Conservation (phyloP, 2,329 filamentous ascomycete genomes). For the Venturia effusa region DNA sequence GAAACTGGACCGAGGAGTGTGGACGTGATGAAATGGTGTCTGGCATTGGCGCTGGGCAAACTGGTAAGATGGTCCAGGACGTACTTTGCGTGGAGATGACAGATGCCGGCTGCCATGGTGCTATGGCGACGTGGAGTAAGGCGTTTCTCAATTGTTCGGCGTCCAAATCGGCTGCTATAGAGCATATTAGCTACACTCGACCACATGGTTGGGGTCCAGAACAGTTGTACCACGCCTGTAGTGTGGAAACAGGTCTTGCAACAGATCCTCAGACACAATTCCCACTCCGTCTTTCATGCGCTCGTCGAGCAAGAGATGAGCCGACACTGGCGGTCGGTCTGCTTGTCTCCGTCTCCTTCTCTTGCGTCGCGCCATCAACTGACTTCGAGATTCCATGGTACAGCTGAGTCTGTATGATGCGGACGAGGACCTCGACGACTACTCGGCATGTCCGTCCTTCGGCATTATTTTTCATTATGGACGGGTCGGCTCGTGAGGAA, state of each 20-base stretch:
- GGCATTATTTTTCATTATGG: background rate
- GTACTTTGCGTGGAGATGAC: constrained; percentile 44
- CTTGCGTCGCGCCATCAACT: constrained; percentile 10
- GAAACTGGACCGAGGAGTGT: constrained; percentile 70
- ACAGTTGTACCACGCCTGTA: constrained; percentile 17
- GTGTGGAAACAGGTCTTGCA: constrained; percentile 64
- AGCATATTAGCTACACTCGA: background rate
- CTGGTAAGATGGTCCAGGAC: constrained; percentile 77
- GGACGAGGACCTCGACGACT: background rate
- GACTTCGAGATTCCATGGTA: constrained; percentile 7
- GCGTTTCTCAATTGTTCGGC: background rate
- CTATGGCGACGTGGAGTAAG: constrained; percentile 55
- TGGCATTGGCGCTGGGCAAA: constrained; percentile 35
- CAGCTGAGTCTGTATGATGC: background rate
- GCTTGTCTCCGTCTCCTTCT: constrained; percentile 36
- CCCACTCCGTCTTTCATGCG: constrained; percentile 77
- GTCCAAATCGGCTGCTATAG: background rate
- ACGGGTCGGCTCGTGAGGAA: constrained; percentile 1
- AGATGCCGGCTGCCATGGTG: constrained; percentile 56
- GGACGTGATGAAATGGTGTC: constrained; percentile 34
- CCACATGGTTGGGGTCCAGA: constrained; percentile 7
- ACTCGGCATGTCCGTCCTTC: background rate
- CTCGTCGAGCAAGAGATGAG: constrained; percentile 74
- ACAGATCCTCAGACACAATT: constrained; percentile 76
- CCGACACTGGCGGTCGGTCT: constrained; percentile 65